phyloP scores from a whole-genome alignment of 2,329 filamentous ascomycete genomes.

The Colletotrichum ledebouriae region DNA sequence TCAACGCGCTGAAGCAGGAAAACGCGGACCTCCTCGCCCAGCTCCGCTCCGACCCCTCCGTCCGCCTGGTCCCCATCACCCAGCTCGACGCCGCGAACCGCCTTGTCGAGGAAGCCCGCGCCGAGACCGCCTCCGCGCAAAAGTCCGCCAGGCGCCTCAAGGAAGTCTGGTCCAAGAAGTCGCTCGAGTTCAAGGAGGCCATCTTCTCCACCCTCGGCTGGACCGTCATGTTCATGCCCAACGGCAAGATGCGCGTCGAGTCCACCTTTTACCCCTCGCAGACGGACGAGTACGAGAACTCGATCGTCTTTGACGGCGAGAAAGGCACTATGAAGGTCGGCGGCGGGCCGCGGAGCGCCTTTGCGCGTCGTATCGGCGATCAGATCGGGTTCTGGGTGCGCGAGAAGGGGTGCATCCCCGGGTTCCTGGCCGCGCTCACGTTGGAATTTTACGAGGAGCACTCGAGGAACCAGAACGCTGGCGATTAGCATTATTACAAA shows the following conservation, averaged over 20 bases:
- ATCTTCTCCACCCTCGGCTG: constrained; percentile 93
- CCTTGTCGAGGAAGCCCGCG: constrained; percentile 78
- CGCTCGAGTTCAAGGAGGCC: constrained; percentile 93
- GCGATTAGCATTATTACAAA: not conserved
- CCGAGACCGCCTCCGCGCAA: constrained; percentile 78
- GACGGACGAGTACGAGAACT: constrained; percentile 78
- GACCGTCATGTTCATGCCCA: constrained; percentile 96
- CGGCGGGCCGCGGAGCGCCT: constrained; percentile 87
- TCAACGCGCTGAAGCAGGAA: constrained; percentile 83
- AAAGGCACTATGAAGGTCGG: constrained; percentile 98
- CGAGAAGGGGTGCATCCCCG: constrained; percentile 92
- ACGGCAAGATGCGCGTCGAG: constrained; percentile 94
- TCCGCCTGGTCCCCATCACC: constrained; percentile 79
- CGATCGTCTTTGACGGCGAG: constrained; percentile 90
- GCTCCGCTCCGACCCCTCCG: constrained; percentile 64
- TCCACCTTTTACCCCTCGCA: constrained; percentile 82
- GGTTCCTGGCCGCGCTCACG: constrained; percentile 90
- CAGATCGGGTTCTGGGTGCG: constrained; percentile 97
- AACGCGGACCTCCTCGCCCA: constrained; percentile 86
- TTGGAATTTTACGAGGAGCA: constrained; percentile 91
- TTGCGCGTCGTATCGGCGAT: constrained; percentile 86
- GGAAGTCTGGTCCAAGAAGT: constrained; percentile 92
- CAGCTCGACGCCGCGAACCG: constrained; percentile 82
- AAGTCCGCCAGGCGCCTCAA: constrained; percentile 90
- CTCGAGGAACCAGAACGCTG: constrained; percentile 46